These are phyloP conservation scores for Sicyos baderoa DNA, from an alignment of 306 rosid genomes.

Conservation along the genomic window DNA sequence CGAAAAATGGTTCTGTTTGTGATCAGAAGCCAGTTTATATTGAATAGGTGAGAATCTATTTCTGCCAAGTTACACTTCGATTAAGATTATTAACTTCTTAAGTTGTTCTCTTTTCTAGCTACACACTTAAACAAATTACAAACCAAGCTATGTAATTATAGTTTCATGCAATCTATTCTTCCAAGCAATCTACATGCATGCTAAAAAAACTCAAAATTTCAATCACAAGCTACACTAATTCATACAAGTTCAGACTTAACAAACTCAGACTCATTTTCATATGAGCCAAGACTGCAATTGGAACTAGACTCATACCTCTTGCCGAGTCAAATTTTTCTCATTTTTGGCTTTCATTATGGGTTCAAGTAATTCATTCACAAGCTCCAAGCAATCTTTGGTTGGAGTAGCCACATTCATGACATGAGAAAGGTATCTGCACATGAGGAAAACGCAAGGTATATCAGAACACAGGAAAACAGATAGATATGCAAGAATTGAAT, in stretches of 20 bases:
- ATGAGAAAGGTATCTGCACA: conserved; percentile 66
- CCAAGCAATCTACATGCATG: no score
- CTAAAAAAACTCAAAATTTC: neutral
- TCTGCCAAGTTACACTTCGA: no score
- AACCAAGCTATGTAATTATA: neutral
- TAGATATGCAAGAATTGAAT: neutral
- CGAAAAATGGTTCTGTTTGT: neutral
- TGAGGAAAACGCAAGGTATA: conserved; percentile 8
- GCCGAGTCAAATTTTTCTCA: conserved; percentile 76
- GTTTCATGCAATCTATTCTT: no score
- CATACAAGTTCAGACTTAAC: neutral
- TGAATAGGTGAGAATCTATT: neutral
- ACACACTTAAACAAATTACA: neutral
- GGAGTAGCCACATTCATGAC: conserved; percentile 94
- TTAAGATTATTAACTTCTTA: no score
- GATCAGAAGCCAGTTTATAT: neutral
- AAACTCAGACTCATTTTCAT: neutral
- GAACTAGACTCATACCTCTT: conserved; percentile 47
- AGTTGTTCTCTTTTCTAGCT: no score
- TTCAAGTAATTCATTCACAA: conserved; percentile 73
- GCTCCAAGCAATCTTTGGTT: conserved; percentile 83
- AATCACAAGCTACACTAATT: neutral
- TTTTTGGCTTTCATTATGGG: conserved; percentile 67
- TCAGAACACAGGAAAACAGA: conserved; percentile 1
- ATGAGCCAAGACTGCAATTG: neutral